Evolutionary conservation across 2,329 filamentous ascomycete species (phyloP).

Genomic region (Leptographium procerum): DNA sequence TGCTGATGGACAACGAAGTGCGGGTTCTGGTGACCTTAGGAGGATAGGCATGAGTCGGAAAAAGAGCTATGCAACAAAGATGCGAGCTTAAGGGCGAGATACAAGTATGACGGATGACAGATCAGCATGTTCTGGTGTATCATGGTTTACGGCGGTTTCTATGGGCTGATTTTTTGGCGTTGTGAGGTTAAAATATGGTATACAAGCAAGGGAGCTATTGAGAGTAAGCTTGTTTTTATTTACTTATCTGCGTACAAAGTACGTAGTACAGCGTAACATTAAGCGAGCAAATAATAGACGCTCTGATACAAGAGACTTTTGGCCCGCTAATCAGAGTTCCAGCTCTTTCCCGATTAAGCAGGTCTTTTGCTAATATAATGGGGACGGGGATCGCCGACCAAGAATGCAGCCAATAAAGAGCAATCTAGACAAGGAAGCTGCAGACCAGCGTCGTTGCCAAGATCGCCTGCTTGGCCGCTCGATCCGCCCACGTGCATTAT

Average conservation of each 20-base stretch:
- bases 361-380: background rate
- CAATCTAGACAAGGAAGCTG: background rate
- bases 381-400: background rate
- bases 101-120: background rate
- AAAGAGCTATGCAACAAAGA: background rate
- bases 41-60: background rate
- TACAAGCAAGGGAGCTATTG: background rate
- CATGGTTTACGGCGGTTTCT: no score
- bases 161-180: background rate
- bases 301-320: background rate
- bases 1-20: conserved; percentile 7
- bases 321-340: background rate
- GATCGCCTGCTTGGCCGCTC: background rate
- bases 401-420: background rate
- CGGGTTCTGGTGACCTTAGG: conserved; percentile 5
- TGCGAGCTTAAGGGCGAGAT: background rate
- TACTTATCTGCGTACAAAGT: background rate
- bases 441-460: background rate
- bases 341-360: background rate
- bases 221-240: background rate
- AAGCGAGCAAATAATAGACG: no score
- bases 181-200: no score
- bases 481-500: background rate
- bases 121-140: background rate
- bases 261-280: no score